Conservation (phyloP, 2,329 filamentous ascomycete genomes). For the Fusarium bulbicola region DNA sequence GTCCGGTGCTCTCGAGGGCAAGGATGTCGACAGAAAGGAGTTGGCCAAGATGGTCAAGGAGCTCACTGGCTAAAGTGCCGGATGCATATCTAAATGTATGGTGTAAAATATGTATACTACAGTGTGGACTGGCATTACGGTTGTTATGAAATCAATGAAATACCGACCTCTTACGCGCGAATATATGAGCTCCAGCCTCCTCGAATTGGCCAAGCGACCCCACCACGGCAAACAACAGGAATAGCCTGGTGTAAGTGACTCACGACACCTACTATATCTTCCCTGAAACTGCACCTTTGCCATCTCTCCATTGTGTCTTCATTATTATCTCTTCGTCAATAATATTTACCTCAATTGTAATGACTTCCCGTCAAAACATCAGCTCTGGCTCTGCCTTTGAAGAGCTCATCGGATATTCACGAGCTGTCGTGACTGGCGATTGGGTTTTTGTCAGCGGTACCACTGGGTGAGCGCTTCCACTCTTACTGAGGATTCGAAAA, state of each 20-base stretch:
- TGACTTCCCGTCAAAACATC: slow-evolving; percentile 53
- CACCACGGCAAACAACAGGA: neutral
- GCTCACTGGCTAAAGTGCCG: slow-evolving; percentile 31
- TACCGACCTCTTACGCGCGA: slow-evolving; percentile 9
- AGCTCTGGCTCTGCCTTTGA: slow-evolving; percentile 63
- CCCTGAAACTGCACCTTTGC: neutral
- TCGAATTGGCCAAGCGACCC: neutral
- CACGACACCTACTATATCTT: neutral
- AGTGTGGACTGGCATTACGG: slow-evolving; percentile 4
- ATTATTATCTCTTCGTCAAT: neutral
- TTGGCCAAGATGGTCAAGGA: slow-evolving; percentile 71
- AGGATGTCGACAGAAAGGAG: slow-evolving; percentile 69
- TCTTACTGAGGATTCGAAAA: neutral
- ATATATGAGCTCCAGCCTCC: neutral
- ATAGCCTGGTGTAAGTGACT: slow-evolving; percentile 21
- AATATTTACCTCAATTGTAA: neutral
- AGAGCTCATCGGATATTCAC: slow-evolving; percentile 62
- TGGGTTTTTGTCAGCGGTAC: slow-evolving; percentile 65
- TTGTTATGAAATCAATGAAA: slow-evolving; percentile 11
- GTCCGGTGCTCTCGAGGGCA: slow-evolving; percentile 65
- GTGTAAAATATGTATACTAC: slow-evolving; percentile 42
- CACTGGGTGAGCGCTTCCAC: slow-evolving; percentile 53
- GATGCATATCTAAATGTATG: neutral
- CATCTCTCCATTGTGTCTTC: neutral
- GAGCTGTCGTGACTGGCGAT: slow-evolving; percentile 60